Conservation (phyloP, 2,329 filamentous ascomycete genomes). For the Verticillium albo-atrum region DNA sequence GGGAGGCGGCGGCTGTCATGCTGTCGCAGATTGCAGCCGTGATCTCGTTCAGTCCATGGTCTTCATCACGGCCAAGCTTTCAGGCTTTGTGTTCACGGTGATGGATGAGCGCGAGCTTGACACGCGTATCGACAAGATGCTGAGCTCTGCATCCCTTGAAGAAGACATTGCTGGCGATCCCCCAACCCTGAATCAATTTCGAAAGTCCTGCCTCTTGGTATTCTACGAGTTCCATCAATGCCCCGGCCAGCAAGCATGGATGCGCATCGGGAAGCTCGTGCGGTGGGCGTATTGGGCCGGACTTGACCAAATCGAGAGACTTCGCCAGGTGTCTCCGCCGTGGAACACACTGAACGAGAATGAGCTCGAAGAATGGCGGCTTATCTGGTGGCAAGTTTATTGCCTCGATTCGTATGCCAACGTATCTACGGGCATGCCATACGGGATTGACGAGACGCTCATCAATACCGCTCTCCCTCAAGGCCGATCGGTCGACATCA, state of each 20-base stretch:
- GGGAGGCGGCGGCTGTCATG: not conserved
- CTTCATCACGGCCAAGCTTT: constrained; percentile 8
- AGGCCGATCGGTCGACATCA: not conserved
- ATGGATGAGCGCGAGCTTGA: not conserved
- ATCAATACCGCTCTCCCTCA: too few relatives aligned
- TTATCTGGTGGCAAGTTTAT: constrained; percentile 14
- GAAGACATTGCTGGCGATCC: not conserved
- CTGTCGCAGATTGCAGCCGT: not conserved
- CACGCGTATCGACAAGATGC: too few relatives aligned
- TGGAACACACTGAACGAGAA: constrained; percentile 2
- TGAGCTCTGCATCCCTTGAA: too few relatives aligned
- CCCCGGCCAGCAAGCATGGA: constrained; percentile 14
- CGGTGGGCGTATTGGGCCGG: constrained; percentile 1
- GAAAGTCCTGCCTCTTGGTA: constrained; percentile 7
- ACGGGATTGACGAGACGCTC: not conserved
- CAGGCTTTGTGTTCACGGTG: constrained; percentile 1
- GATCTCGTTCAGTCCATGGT: not conserved
- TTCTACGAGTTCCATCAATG: constrained; percentile 14
- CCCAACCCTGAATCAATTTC: constrained; percentile 9
- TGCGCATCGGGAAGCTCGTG: constrained; percentile 7
- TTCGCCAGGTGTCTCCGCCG: not conserved
- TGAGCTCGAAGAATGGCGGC: constrained; percentile 10
- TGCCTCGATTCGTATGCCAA: constrained; percentile 13
- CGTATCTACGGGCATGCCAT: constrained; percentile 9
- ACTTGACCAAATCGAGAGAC: constrained; percentile 7